Evolutionary conservation across 805 yeast species (phyloP).

Genomic region (Lachancea fermentati): DNA sequence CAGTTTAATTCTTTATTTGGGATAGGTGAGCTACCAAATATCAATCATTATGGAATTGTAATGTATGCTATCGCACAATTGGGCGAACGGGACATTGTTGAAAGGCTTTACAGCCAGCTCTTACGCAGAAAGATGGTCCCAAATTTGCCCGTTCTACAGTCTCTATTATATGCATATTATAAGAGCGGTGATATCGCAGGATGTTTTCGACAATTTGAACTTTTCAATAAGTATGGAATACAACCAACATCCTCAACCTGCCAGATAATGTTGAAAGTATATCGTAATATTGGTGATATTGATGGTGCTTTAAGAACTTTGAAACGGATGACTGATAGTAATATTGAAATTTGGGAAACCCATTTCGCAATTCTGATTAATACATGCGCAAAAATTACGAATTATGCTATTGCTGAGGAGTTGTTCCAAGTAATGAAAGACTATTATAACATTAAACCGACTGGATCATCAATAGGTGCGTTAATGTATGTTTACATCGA

Average conservation of each 20-base stretch:
- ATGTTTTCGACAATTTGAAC: constrained; percentile 27
- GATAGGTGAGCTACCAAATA: constrained; percentile 47
- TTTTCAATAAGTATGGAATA: constrained; percentile 26
- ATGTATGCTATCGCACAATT: constrained; percentile 52
- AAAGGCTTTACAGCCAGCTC: constrained; percentile 44
- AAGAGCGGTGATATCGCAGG: constrained; percentile 20
- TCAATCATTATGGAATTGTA: constrained; percentile 52
- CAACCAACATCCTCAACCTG: constrained; percentile 26
- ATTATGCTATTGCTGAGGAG: constrained; percentile 27
- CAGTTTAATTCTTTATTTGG: constrained; percentile 54
- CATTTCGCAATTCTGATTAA: constrained; percentile 25
- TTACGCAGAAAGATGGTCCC: constrained; percentile 44
- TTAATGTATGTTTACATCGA: constrained; percentile 27
- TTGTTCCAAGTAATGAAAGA: constrained; percentile 27
- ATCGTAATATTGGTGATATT: constrained; percentile 22
- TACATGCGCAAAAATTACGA: constrained; percentile 25
- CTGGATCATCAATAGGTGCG: constrained; percentile 22
- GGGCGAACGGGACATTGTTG: constrained; percentile 45
- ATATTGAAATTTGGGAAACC: constrained; percentile 18
- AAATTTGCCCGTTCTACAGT: constrained; percentile 27
- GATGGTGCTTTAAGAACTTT: constrained; percentile 30
- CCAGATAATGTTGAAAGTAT: constrained; percentile 25
- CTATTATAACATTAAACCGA: constrained; percentile 26
- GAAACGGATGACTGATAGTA: constrained; percentile 23
- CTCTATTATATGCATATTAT: constrained; percentile 24